Evolutionary conservation across 257 asterid genomes (phyloP), one percentile per base, ranked within the genome.

Genomic region (Ocimum tenuiflorum): DNA sequence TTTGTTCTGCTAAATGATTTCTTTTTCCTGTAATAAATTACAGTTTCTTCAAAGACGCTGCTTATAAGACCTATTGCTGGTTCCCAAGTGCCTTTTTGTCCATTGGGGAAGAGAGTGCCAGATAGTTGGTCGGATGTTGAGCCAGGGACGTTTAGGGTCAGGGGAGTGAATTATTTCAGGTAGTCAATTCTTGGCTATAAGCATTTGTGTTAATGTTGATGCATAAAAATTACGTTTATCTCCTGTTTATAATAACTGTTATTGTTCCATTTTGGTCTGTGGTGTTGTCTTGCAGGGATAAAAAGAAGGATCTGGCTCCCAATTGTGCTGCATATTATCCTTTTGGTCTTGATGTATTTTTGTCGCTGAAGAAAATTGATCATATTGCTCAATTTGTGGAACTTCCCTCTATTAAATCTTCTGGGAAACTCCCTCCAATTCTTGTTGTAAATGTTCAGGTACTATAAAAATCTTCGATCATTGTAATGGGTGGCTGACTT

Each of bases 381-480:
- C 99, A 94, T 74, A 75, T 94, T 79, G 95, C 96, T 71, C 87
- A 83, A 63, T 84, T 73, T 63, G 96, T 94, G 77, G 84, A 86
- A 27, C 96, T 94, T 75, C 97, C 97, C 35, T 63, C 46, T 46
- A 42, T 68, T 39, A 74, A 59, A 69, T 73, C 85, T 60, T 79
- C 88, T 1, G 96, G 81, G 74, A 82, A 81, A 57, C 89, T 94
- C 61, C 99, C 99, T 33, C 81, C 91, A 1, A 80, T 94, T 69
- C 97, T 94, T 20, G 95, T 94, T 57, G 96, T 94, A 73, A 94
- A 94, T 79, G 95, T 85, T 60, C 99, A 94, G 96, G 97, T 94
- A 77, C 62, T 42, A 36, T 43, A 35, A 47, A 3, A 31, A 31
- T 5, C 6, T 5, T 27, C 31, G 4, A 27, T 4, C 31, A 1